Evolutionary conservation across 2,329 filamentous ascomycete genomes (phyloP).

Genomic region (Aureobasidium lini): DNA sequence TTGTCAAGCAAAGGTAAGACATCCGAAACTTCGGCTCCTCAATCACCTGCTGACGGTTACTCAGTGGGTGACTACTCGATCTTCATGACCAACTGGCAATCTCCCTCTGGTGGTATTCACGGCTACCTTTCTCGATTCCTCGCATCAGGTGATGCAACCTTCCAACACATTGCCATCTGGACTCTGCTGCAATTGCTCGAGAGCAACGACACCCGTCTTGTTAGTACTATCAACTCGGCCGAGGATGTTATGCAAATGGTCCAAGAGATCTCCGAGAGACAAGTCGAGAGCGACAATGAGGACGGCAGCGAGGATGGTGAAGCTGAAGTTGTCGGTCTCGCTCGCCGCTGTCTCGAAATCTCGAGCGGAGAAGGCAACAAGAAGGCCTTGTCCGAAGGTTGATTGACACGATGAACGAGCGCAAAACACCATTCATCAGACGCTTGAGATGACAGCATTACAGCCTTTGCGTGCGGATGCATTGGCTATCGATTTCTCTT

Average conservation of each 20-base stretch:
- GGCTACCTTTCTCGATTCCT: conserved; percentile 91
- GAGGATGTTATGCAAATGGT: conserved; percentile 91
- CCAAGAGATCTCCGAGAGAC: conserved; percentile 80
- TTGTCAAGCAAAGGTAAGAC: conserved; percentile 85
- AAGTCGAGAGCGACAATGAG: conserved; percentile 75
- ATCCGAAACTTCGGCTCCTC: background rate
- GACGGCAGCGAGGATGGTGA: conserved; percentile 90
- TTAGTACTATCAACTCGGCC: conserved; percentile 79
- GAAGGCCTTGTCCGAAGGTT: conserved; percentile 69
- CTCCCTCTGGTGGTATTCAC: conserved; percentile 89
- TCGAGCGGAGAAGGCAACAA: conserved; percentile 11
- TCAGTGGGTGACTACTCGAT: conserved; percentile 92
- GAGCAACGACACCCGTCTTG: conserved; percentile 84
- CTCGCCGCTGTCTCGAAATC: conserved; percentile 81
- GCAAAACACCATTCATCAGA: background rate
- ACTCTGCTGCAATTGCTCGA: conserved; percentile 91
- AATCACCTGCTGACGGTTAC: conserved; percentile 2
- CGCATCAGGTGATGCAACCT: conserved; percentile 88
- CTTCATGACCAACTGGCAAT: conserved; percentile 88
- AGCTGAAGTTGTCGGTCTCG: conserved; percentile 84
- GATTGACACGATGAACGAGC: conserved; percentile 14
- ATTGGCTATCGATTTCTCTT: background rate
- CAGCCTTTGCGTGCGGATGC: background rate
- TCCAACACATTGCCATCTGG: conserved; percentile 99
- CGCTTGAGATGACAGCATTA: background rate